phyloP scores from a whole-genome alignment of 2,329 filamentous ascomycete genomes.

The Raffaelea ambrosiae region DNA sequence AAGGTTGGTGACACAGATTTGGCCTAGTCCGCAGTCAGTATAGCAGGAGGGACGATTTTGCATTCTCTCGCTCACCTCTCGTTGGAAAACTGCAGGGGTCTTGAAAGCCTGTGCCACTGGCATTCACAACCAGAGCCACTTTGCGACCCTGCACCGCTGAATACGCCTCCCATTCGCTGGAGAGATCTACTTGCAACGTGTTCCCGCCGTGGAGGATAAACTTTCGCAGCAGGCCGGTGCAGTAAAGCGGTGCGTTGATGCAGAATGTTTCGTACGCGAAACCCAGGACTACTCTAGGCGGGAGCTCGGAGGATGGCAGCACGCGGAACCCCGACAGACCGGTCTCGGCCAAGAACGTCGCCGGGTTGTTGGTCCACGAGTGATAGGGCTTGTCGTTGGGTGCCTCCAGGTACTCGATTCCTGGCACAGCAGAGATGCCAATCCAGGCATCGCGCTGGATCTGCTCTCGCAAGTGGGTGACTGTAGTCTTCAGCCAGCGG shows the following conservation, averaged over 20 bases:
- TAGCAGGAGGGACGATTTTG: conserved; percentile 22
- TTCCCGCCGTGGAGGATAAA: conserved; percentile 28
- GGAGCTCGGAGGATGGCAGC: conserved; percentile 20
- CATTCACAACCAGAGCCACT: conserved; percentile 31
- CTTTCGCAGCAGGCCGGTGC: conserved; percentile 32
- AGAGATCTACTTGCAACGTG: conserved; percentile 23
- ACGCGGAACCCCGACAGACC: conserved; percentile 29
- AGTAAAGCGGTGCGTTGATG: conserved; percentile 44
- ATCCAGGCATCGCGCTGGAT: conserved; percentile 20
- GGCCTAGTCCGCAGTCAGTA: conserved; percentile 31
- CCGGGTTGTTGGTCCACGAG: conserved; percentile 5
- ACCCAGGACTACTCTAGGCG: conserved; percentile 30
- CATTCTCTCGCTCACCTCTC: conserved; percentile 18
- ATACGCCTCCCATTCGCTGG: conserved; percentile 28
- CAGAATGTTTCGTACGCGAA: conserved; percentile 46
- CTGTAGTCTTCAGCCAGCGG: conserved; percentile 26
- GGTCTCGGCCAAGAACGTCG: conserved; percentile 18
- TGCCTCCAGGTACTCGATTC: conserved; percentile 41
- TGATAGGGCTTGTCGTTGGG: no score
- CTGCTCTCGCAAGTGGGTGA: conserved; percentile 32
- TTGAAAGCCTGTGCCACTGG: conserved; percentile 33
- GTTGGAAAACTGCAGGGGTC: conserved; percentile 29
- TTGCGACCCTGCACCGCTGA: conserved; percentile 12
- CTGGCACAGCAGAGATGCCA: conserved; percentile 37
- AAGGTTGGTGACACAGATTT: conserved; percentile 19